These are phyloP conservation scores for Puccinia coronata DNA, from an alignment of 1,284 basidiomycete species.

Conservation along the genomic window DNA sequence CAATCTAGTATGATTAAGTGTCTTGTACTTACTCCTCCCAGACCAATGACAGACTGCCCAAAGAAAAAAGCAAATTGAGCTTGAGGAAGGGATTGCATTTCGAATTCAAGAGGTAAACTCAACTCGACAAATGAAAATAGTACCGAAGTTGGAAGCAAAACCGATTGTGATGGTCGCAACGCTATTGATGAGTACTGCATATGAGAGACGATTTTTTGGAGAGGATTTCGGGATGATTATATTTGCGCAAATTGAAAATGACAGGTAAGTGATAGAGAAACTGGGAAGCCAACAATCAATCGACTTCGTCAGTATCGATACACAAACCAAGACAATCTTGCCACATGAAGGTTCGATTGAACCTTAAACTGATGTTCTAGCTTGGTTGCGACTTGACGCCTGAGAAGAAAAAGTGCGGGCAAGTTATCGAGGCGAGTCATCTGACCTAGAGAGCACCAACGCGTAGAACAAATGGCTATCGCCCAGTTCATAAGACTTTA, in stretches of 20 bases:
- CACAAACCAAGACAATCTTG: not conserved
- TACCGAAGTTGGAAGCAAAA: conserved; percentile 6
- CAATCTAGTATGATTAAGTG: not conserved
- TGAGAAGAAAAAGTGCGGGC: no score
- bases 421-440: not conserved
- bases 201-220: conserved; percentile 19
- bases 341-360: not conserved
- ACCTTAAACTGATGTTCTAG: not conserved
- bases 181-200: conserved; percentile 11
- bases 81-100: no score
- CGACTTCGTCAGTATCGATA: not conserved
- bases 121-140: conserved; percentile 37
- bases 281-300: not conserved
- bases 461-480: conserved; percentile 15
- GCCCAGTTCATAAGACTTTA: not conserved
- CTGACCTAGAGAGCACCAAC: conserved; percentile 20
- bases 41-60: conserved; percentile 25
- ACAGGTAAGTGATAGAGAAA: conserved; percentile 33
- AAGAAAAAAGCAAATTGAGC: not conserved
- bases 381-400: not conserved
- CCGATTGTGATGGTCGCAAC: conserved; percentile 30
- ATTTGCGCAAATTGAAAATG: conserved; percentile 20
- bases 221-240: conserved; percentile 15
- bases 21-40: conserved; percentile 22
- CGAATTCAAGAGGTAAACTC: not conserved